Percentiles rank a stretch among this genome's conserved stretches.
Conservation (phyloP, 208 protist genomes). For the Leishmania tarentolae region DNA sequence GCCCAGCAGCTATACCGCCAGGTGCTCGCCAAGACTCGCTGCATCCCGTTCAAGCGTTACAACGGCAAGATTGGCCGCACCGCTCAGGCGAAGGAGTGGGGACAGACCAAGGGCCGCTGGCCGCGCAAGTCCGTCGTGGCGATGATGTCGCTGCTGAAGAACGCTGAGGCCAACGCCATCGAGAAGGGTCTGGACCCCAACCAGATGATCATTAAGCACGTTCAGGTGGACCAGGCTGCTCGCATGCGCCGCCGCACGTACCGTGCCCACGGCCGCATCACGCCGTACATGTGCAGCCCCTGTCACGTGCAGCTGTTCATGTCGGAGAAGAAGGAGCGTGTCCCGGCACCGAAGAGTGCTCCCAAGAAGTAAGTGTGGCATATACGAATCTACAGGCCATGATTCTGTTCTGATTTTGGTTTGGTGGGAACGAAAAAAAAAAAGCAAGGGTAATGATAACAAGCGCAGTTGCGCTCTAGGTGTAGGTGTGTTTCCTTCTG, state of each 20-base stretch:
- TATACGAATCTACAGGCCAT: constrained; percentile 1
- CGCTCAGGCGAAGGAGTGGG: constrained; percentile 93
- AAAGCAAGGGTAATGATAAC: not conserved
- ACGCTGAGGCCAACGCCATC: constrained; percentile 92
- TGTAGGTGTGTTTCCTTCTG: not conserved
- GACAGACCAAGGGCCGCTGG: constrained; percentile 93
- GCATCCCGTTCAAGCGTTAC: constrained; percentile 95
- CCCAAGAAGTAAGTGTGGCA: constrained; percentile 74
- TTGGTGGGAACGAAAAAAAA: constrained; percentile 14
- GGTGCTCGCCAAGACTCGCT: constrained; percentile 94
- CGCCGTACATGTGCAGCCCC: constrained; percentile 93
- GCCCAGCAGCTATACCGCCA: constrained; percentile 93
- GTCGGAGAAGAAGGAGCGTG: constrained; percentile 83
- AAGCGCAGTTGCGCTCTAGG: not conserved
- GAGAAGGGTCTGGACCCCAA: constrained; percentile 92
- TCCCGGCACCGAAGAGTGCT: constrained; percentile 77
- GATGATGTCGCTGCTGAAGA: constrained; percentile 93
- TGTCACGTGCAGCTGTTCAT: constrained; percentile 93
- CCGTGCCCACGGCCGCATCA: constrained; percentile 95
- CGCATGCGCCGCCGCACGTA: constrained; percentile 94
- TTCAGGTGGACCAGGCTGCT: constrained; percentile 91
- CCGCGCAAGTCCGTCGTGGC: constrained; percentile 94
- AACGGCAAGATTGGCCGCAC: constrained; percentile 93
- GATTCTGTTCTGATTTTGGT: constrained; percentile 38
- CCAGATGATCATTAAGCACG: constrained; percentile 93